phyloP scores from a whole-genome alignment of 495 filamentous ascomycete genomes.

The Aspergillus indologenus region DNA sequence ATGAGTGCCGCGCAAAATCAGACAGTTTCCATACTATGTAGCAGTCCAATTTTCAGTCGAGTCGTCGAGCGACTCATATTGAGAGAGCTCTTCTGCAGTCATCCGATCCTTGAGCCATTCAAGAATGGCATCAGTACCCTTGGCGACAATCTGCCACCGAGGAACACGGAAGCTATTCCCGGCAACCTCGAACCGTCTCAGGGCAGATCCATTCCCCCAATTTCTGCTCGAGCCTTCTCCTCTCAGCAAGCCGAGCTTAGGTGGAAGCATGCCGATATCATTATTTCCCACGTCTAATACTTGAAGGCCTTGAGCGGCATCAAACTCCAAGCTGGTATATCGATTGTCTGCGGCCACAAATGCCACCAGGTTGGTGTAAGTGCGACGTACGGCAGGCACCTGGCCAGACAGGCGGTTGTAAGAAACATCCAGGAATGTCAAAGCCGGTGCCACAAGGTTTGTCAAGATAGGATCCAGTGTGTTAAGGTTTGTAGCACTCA shows the following conservation, averaged over 20 bases:
- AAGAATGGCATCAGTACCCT: conserved; percentile 83
- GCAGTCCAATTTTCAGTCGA: conserved; percentile 6
- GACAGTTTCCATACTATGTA: not conserved
- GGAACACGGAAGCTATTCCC: conserved; percentile 86
- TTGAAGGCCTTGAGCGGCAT: conserved; percentile 68
- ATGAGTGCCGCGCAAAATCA: too few relatives aligned
- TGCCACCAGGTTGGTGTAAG: conserved; percentile 63
- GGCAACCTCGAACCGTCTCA: conserved; percentile 61
- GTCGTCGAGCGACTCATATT: conserved; percentile 34
- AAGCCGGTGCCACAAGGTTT: conserved; percentile 63
- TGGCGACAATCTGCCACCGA: conserved; percentile 78
- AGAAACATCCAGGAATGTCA: conserved; percentile 75
- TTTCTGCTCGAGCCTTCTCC: conserved; percentile 43
- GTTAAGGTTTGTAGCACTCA: conserved; percentile 66
- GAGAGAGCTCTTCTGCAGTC: conserved; percentile 55
- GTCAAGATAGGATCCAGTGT: conserved; percentile 59
- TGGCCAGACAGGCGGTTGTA: conserved; percentile 67
- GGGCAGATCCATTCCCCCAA: conserved; percentile 34
- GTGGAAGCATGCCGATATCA: conserved; percentile 71
- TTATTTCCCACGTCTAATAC: conserved; percentile 80
- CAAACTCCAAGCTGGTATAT: conserved; percentile 66
- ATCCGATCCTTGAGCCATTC: conserved; percentile 79
- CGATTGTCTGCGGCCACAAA: conserved; percentile 76
- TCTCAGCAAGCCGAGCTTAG: conserved; percentile 70
- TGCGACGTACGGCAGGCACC: conserved; percentile 54